Evolutionary conservation across 148 eudicot genomes (phyloP).

Genomic region (Linanthus parryae): DNA sequence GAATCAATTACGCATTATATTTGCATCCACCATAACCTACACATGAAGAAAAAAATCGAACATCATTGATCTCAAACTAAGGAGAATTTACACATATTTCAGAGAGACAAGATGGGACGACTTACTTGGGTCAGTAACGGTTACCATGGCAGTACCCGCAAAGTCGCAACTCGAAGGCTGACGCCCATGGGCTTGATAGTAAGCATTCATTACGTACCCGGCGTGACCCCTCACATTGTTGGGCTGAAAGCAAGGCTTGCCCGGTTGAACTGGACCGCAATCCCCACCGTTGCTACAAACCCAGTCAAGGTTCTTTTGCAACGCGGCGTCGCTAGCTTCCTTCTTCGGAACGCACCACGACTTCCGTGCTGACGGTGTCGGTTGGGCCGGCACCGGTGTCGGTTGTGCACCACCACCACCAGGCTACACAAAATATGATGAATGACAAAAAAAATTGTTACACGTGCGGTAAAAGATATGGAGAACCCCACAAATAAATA

Average conservation of each 20-base stretch:
- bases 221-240: slow-evolving; percentile 49
- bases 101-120: too few species aligned
- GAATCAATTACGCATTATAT: too few species aligned
- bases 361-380: slow-evolving; percentile 13
- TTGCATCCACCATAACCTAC: too few species aligned
- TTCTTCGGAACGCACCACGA: slow-evolving; percentile 52
- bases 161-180: slow-evolving; percentile 34
- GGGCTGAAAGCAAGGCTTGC: slow-evolving; percentile 48
- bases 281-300: slow-evolving; percentile 36
- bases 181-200: slow-evolving; percentile 37
- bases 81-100: too few species aligned
- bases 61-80: too few species aligned
- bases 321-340: slow-evolving; percentile 26
- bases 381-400: too few species aligned
- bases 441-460: too few species aligned
- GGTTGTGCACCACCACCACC: too few species aligned
- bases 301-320: slow-evolving; percentile 47
- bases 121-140: slow-evolving; percentile 46
- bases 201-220: slow-evolving; percentile 52
- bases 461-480: too few species aligned
- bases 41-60: too few species aligned
- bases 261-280: slow-evolving; percentile 44
- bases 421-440: too few species aligned
- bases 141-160: slow-evolving; percentile 27
- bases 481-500: too few species aligned